Base-by-base conservation (phyloP, 768 basidiomycete species). In the Suillus hirtellus region DNA sequence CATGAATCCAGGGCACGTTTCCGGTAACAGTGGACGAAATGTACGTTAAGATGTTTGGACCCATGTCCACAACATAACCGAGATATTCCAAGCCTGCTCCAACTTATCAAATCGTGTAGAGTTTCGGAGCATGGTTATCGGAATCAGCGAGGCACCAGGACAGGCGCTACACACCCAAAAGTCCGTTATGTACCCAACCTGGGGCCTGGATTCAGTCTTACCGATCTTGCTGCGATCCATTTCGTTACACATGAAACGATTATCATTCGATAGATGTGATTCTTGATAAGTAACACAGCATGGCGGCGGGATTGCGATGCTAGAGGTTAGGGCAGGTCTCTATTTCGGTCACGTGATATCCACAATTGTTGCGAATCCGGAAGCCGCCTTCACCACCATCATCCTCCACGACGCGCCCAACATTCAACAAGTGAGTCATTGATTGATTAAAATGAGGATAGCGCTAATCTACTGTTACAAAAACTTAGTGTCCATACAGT, bases 401-500 rank as follows among this genome's bases (percentile, higher is more conserved):
- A 4, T 38, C 37, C 38, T 38, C 37, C 38, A 56, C 38, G 15
- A 42, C 56, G 24, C 55, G 55, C 9, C 11, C 37, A 42, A 60
- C 31, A 34, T 6, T 21, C 61, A 60, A 12, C 27, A 0, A 62
- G 62, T 63, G n/a, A 63, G 62, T 63, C 58, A 27, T 54, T 19
- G 14, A 40, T 15, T 11, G 14, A 21, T 46, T 4, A 6, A 43
- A 19, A 43, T 14, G 35, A 19, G 4, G 38, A 27, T 21, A 58
- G 40, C 40, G 40, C 56, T 42, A 58, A 58, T 24, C 9, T 24
- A 10, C 37, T 1, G 14, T 37, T 35, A 52, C 31, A 3, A 31
- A 52, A 34, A 19, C 31, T n/a, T 60, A 68, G 66, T 74, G 73
- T 72, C 70, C 40, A 64, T 70, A 63, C 65, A 63, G 34, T 73